phyloP scores from a whole-genome alignment of 2,329 filamentous ascomycete species.

The Lachnellula suecica region DNA sequence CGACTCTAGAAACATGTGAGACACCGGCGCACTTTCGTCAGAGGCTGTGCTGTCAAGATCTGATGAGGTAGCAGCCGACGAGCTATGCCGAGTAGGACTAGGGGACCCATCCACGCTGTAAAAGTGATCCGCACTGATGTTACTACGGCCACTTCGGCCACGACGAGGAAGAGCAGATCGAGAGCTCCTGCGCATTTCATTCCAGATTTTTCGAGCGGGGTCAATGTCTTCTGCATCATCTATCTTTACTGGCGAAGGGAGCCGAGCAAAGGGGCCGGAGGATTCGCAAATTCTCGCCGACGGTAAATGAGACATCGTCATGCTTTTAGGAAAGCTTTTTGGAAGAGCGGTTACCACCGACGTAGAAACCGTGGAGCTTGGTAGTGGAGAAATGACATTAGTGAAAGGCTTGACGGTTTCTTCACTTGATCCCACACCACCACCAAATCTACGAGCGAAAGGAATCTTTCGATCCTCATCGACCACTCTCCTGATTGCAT shows the following conservation, averaged over 20 bases:
- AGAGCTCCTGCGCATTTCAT: constrained; percentile 30
- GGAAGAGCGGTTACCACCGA: neutral
- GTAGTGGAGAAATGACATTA: neutral
- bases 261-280: constrained; percentile 1
- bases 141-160: constrained; percentile 14
- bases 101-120: constrained; percentile 16
- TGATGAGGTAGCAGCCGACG: constrained; percentile 7
- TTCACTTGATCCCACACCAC: constrained; percentile 13
- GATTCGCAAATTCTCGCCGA: neutral
- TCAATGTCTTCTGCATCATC: constrained; percentile 22
- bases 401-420: constrained; percentile 17
- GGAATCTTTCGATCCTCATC: constrained; percentile 17
- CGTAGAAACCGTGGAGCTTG: constrained; percentile 1
- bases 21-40: neutral
- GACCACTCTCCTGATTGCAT: constrained; percentile 21
- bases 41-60: neutral
- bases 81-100: constrained; percentile 12
- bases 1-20: neutral
- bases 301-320: neutral
- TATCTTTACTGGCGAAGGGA: neutral
- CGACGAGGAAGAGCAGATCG: constrained; percentile 18
- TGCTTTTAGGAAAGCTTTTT: neutral
- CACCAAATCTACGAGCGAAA: constrained; percentile 4
- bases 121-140: constrained; percentile 24
- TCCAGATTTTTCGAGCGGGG: constrained; percentile 34